Base-by-base conservation (phyloP, 306 rosid genomes). In the Citrullus amarus region DNA sequence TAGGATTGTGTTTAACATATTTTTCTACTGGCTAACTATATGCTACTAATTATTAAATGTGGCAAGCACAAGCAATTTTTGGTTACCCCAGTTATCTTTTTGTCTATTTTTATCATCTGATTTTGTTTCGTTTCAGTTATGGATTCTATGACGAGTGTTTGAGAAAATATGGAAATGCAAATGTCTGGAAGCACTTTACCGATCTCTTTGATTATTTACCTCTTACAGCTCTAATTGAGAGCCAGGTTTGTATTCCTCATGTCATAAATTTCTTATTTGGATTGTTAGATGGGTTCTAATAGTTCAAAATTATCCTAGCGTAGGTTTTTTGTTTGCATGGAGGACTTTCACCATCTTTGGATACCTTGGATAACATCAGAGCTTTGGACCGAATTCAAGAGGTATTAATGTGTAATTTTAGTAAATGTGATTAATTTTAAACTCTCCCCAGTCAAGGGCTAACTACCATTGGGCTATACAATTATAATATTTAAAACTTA, bases 291-390 rank as follows among this genome's bases (percentile, higher is more conserved):
- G 7, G 59, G 50, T 80, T 66, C 75, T 60, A 60, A 80, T 36
- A 10, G 34, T 20, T 65, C 56, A 44, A 16, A 8, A 43, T 70
- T 85, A 15, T 51, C 57, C 22, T 8, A 12, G 17, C 46, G 41
- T 85, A 94, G 98, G 85, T 92, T 72, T 94, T 94, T 90, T 94
- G 98, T 86, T 92, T 94, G 92, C 98, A 94, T 70, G 98, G 98
- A 55, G 98, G 98, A 61, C 97, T 94, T 59, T 94, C 98, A 4
- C 98, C 98, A 43, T 94, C 98, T 61, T 83, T 94, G 84, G 98
- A 94, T 81, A 94, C 98, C 9, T 82, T 94, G 74, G 98, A 94
- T 81, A 94, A 94, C 78, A 88, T 94, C 54, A 91, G 96, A 51
- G 89, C 97, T 53, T 86, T 94, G 86, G 98, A 94, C 83, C 90